phyloP scores from a whole-genome alignment of 73 alveolate species.

The Stentor coeruleus region DNA sequence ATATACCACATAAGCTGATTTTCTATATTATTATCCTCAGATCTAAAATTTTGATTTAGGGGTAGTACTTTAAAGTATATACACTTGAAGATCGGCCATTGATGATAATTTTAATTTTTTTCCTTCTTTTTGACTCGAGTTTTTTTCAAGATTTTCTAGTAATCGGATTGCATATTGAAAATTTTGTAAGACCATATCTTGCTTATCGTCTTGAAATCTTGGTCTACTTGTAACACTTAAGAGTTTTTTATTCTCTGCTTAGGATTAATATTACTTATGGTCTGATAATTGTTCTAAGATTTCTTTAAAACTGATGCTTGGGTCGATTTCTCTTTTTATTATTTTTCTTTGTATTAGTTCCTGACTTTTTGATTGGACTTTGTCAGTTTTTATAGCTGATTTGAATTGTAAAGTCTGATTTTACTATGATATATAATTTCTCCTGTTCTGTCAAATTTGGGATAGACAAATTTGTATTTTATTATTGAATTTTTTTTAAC shows the following conservation, averaged over 20 bases:
- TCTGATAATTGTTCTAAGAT: neutral
- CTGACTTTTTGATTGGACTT: neutral
- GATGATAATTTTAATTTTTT: no score
- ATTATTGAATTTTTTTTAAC: neutral
- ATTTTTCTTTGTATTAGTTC: no score
- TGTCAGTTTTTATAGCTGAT: neutral
- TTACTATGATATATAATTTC: neutral
- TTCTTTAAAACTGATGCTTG: neutral
- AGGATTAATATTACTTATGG: no score
- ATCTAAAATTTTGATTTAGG: neutral
- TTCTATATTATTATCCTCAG: neutral
- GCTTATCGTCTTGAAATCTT: neutral
- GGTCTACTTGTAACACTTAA: neutral
- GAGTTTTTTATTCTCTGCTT: neutral
- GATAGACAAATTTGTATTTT: neutral
- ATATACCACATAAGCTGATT: neutral
- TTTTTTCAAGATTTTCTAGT: neutral
- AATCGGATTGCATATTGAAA: neutral
- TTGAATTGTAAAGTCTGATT: neutral
- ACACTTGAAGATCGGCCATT: no score
- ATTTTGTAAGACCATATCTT: neutral
- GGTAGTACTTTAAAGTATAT: neutral
- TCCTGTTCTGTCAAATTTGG: no score
- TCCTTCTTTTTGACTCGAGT: neutral
- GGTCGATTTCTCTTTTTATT: neutral